Conservation (phyloP, 352 stramenopile genomes). For the Elongisporangium undulatum region DNA sequence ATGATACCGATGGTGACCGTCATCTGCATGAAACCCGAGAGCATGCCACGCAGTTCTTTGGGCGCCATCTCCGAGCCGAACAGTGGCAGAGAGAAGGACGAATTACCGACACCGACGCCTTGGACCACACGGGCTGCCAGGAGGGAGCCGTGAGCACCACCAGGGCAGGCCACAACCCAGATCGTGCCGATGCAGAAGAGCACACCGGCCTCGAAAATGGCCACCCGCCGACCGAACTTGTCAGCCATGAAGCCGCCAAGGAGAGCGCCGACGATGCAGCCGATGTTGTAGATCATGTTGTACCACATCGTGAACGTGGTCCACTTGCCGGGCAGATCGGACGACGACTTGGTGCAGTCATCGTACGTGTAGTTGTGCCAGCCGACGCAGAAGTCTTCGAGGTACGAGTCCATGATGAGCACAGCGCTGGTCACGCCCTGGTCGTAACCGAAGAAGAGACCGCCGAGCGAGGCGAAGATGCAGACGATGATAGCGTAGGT, state of each 20-base stretch:
- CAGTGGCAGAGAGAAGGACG: conserved; percentile 24
- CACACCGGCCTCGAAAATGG: conserved; percentile 27
- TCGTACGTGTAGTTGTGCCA: conserved; percentile 37
- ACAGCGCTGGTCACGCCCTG: too few relatives aligned
- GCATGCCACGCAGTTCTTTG: conserved; percentile 30
- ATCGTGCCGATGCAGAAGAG: conserved; percentile 28
- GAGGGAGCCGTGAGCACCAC: conserved; percentile 15
- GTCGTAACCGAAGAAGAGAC: too few relatives aligned
- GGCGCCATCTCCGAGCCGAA: conserved; percentile 38
- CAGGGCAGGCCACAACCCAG: conserved; percentile 19
- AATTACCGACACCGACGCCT: conserved; percentile 27
- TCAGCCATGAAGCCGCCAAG: conserved; percentile 26
- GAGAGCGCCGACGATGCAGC: conserved; percentile 27
- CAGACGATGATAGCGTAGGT: conserved; percentile 35
- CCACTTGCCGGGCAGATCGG: conserved; percentile 24
- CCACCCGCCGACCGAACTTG: too few relatives aligned
- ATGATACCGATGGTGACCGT: conserved; percentile 23
- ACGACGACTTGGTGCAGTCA: conserved; percentile 13
- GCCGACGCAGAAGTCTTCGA: conserved; percentile 19
- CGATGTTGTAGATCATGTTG: conserved; percentile 40
- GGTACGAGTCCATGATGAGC: conserved; percentile 13
- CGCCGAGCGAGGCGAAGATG: too few relatives aligned
- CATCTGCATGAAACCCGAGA: conserved; percentile 24
- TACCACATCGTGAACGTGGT: conserved; percentile 31
- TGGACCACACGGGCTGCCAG: conserved; percentile 29